These are phyloP conservation scores for Xerocomus amazonicus DNA, from an alignment of 1,284 basidiomycete genomes.

Conservation along the genomic window DNA sequence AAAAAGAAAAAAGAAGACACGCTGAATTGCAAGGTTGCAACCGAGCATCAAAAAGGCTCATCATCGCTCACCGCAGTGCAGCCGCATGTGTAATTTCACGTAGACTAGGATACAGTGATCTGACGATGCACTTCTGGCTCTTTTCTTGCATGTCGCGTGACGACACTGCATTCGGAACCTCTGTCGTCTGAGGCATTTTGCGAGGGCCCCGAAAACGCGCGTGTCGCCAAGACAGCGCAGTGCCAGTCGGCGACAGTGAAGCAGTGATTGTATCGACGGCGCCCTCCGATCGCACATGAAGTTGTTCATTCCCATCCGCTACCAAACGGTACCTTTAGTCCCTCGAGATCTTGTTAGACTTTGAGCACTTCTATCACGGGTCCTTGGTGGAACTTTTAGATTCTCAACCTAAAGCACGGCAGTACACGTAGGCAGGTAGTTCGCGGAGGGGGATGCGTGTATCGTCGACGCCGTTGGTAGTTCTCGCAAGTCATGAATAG, in stretches of 20 bases:
- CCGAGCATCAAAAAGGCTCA: constrained; percentile 1
- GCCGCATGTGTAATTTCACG: constrained; percentile 8
- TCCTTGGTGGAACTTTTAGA: too few species aligned
- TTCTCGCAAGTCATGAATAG: background rate
- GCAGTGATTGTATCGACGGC: background rate
- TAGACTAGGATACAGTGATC: too few species aligned
- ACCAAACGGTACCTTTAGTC: background rate
- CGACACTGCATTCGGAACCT: background rate
- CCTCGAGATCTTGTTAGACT: too few species aligned
- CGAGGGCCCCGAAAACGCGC: background rate
- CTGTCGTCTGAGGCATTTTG: background rate
- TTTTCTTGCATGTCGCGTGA: background rate
- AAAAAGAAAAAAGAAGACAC: constrained; percentile 4
- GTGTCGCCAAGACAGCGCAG: background rate
- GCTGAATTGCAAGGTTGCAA: constrained; percentile 1
- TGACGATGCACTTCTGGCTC: constrained; percentile 2
- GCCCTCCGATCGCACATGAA: background rate
- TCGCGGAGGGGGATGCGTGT: background rate
- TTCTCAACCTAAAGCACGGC: too few species aligned
- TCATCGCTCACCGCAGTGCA: background rate
- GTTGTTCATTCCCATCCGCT: constrained; percentile 4
- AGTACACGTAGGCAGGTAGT: background rate
- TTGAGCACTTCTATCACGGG: too few species aligned
- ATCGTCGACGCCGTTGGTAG: too few species aligned
- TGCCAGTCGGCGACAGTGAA: too few species aligned